Evolutionary conservation across 2,329 filamentous ascomycete genomes (phyloP).

Genomic region (Didymellaceae sp.): DNA sequence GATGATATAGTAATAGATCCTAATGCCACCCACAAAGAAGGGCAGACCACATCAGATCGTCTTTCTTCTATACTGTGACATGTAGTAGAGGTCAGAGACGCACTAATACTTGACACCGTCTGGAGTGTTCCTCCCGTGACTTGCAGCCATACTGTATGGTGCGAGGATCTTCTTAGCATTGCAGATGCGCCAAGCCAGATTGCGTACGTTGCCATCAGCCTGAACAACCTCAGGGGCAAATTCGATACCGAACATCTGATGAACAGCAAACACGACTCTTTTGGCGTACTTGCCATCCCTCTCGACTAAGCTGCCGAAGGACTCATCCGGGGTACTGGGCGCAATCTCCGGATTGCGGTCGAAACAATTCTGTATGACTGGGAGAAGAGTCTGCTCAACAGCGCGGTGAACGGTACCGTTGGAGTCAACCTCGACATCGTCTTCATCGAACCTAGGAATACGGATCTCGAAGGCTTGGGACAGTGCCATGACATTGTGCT

Average conservation of each 20-base stretch:
- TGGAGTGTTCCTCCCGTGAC: conserved; percentile 51
- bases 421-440: conserved; percentile 65
- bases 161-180: conserved; percentile 91
- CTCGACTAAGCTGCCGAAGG: conserved; percentile 85
- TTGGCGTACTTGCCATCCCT: conserved; percentile 87
- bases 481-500: conserved; percentile 91
- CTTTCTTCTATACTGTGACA: neutral
- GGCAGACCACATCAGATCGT: too few species aligned
- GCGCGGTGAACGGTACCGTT: conserved; percentile 69
- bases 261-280: conserved; percentile 90
- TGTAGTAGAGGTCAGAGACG: neutral
- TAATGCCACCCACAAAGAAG: too few species aligned
- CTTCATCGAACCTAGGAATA: conserved; percentile 81
- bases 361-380: conserved; percentile 88
- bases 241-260: conserved; percentile 96
- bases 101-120: conserved; percentile 10
- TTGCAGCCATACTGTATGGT: conserved; percentile 58
- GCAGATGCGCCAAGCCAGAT: conserved; percentile 91
- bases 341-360: conserved; percentile 92
- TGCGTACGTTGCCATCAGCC: conserved; percentile 87
- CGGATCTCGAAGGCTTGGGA: conserved; percentile 92
- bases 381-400: conserved; percentile 78
- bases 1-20: too few species aligned
- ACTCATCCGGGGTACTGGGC: conserved; percentile 77
- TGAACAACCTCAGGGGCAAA: conserved; percentile 91